phyloP scores from a whole-genome alignment of 805 yeast species.

The Candida montana region DNA sequence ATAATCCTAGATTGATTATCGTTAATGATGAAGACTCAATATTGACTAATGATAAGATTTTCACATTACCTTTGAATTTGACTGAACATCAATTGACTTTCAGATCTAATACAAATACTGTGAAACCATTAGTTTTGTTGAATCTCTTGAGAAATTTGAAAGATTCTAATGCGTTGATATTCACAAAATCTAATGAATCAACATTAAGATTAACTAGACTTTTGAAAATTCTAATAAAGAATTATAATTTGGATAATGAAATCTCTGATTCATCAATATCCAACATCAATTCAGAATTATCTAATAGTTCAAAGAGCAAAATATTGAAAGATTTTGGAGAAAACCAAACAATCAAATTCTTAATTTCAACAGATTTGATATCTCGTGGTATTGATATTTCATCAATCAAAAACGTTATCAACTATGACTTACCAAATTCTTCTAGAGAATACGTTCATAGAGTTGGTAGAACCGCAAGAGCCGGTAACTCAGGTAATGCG shows the following conservation, averaged over 20 bases:
- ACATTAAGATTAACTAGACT: conserved; percentile 74
- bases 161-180: conserved; percentile 47
- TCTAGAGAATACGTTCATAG: conserved; percentile 92
- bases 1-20: conserved; percentile 66
- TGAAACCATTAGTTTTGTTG: conserved; percentile 72
- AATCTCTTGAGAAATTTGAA: conserved; percentile 39
- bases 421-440: conserved; percentile 86
- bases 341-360: conserved; percentile 42
- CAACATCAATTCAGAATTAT: conserved; percentile 56
- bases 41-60: conserved; percentile 45
- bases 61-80: conserved; percentile 53
- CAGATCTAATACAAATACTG: conserved; percentile 33
- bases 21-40: conserved; percentile 49
- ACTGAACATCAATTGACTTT: conserved; percentile 36
- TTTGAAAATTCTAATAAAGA: conserved; percentile 36
- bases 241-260: conserved; percentile 9
- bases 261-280: conserved; percentile 24
- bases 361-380: conserved; percentile 83
- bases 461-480: conserved; percentile 97
- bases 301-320: conserved; percentile 46
- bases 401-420: conserved; percentile 67
- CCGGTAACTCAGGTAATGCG: conserved; percentile 72
- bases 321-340: conserved; percentile 54
- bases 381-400: conserved; percentile 92
- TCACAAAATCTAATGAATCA: conserved; percentile 78